Conservation (phyloP, 768 basidiomycete genomes). For the Hortiboletus flavorubellus region DNA sequence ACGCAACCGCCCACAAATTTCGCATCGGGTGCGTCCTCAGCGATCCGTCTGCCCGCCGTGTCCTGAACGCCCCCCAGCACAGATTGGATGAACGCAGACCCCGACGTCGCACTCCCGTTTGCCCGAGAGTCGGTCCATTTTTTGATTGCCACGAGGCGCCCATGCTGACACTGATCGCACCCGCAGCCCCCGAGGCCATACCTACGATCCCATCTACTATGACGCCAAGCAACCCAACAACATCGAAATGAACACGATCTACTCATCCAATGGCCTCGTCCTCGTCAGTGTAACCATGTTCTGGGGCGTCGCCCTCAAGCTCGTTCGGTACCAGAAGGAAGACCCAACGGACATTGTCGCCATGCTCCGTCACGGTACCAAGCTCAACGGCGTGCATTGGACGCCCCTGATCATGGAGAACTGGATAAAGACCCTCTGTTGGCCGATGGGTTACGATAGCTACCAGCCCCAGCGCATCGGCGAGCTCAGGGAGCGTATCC, state of each 20-base stretch:
- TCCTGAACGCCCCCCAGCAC: slow-evolving; percentile 15
- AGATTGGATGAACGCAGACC: slow-evolving; percentile 79
- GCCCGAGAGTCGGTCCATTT: slow-evolving; percentile 49
- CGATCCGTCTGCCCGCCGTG: background rate
- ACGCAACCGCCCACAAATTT: slow-evolving; percentile 48
- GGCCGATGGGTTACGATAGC: slow-evolving; percentile 57
- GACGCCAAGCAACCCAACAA: slow-evolving; percentile 53
- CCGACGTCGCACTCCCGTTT: slow-evolving; percentile 69
- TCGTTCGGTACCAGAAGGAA: slow-evolving; percentile 60
- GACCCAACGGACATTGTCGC: slow-evolving; percentile 66
- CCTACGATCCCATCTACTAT: slow-evolving; percentile 59
- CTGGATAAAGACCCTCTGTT: slow-evolving; percentile 58
- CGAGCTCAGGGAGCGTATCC: slow-evolving; percentile 48
- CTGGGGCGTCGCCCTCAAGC: slow-evolving; percentile 71
- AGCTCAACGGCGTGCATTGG: slow-evolving; percentile 53
- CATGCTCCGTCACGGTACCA: slow-evolving; percentile 60
- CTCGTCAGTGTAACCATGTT: slow-evolving; percentile 64
- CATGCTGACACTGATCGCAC: slow-evolving; percentile 3
- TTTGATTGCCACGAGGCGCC: background rate
- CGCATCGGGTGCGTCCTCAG: slow-evolving; percentile 41
- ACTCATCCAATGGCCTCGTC: slow-evolving; percentile 49
- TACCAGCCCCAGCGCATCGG: slow-evolving; percentile 45
- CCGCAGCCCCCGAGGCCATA: slow-evolving; percentile 21
- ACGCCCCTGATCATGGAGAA: slow-evolving; percentile 48
- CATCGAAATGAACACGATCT: slow-evolving; percentile 53